Base-by-base conservation (phyloP, 2,329 filamentous ascomycete species). In the Colletotrichum gloeosporioides region DNA sequence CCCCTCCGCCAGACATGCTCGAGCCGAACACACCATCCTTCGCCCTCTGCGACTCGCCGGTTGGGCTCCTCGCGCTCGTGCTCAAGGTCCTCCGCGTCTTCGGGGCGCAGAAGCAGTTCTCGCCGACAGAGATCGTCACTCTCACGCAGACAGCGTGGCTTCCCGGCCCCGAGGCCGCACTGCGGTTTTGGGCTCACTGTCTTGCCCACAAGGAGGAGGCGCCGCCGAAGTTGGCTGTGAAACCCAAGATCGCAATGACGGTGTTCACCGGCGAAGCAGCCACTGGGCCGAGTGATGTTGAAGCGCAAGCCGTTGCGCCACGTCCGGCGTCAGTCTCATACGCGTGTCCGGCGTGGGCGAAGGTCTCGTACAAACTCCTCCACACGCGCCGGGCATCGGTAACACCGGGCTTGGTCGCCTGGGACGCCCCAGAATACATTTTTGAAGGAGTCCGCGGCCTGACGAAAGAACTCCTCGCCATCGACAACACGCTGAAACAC, bases 121-220 rank as follows among this genome's bases (percentile, higher is more conserved):
- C 86, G 3, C 84, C 86, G 5, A 84, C 86, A 16, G 90, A 93
- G 71, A 85, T 94, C 29, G 86, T 94, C 74, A 91, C 90, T 22
- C 85, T 93, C 79, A 89, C 91, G 2, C 89, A 91, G 81, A 83
- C 94, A 32, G 89, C 92, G 27, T 94, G 93, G 93, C 83, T 94
- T 1, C 92, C 93, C 0, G 93, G 92, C 0, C 92, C 92, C 0
- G 92, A 94, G 79, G 88, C 88, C 3, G 89, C 88, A 4, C 82
- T 93, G 78, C 85, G 92, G 31, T 93, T 89, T 72, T 91, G 88
- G 89, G 86, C 89, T 8, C 82, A 87, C 44, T 88, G 87, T 53
- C 82, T 83, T 18, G 82, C 82, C n/a, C 82, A 86, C 49, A 77
- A 79, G 9, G 84, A 86, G 59, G 80, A 80, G 2, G 69, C 71